Conservation (phyloP, 1,139 yeast species). For the Kodamaea derodonti region DNA sequence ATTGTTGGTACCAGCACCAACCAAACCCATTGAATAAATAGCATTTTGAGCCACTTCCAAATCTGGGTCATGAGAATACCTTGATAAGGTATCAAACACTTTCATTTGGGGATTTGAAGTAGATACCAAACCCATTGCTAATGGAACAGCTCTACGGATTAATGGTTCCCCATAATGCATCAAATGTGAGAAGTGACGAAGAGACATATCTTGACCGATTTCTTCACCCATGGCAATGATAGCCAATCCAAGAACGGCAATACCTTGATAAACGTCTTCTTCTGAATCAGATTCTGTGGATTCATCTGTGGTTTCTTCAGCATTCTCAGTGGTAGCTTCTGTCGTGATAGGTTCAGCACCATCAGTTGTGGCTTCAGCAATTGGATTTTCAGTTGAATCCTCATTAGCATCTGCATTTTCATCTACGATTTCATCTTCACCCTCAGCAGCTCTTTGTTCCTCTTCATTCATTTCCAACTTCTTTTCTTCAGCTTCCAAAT, state of each 20-base stretch:
- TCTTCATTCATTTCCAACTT: slow-evolving; percentile 37
- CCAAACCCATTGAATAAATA: slow-evolving; percentile 94
- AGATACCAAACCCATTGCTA: slow-evolving; percentile 94
- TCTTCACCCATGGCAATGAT: slow-evolving; percentile 97
- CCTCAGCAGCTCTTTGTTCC: slow-evolving; percentile 20
- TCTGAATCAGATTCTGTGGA: slow-evolving; percentile 25
- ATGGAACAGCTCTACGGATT: slow-evolving; percentile 91
- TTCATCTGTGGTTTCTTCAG: slow-evolving; percentile 21
- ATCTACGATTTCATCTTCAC: slow-evolving; percentile 9
- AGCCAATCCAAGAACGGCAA: slow-evolving; percentile 93
- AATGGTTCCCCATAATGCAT: slow-evolving; percentile 97
- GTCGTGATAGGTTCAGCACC: slow-evolving; percentile 18
- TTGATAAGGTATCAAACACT: slow-evolving; percentile 91
- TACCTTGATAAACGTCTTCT: slow-evolving; percentile 66
- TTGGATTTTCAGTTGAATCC: slow-evolving; percentile 6
- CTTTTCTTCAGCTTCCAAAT: slow-evolving; percentile 30
- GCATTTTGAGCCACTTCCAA: slow-evolving; percentile 93
- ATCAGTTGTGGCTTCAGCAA: slow-evolving; percentile 1
- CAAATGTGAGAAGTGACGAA: slow-evolving; percentile 94
- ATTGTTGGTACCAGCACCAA: slow-evolving; percentile 98
- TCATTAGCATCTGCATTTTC: slow-evolving; percentile 13
- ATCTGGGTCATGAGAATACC: slow-evolving; percentile 95
- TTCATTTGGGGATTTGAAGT: slow-evolving; percentile 96
- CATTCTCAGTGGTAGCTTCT: slow-evolving; percentile 28
- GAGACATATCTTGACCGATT: slow-evolving; percentile 95